These are phyloP conservation scores for Dalbergia oliveri DNA, from an alignment of 306 rosid genomes.

Conservation along the genomic window DNA sequence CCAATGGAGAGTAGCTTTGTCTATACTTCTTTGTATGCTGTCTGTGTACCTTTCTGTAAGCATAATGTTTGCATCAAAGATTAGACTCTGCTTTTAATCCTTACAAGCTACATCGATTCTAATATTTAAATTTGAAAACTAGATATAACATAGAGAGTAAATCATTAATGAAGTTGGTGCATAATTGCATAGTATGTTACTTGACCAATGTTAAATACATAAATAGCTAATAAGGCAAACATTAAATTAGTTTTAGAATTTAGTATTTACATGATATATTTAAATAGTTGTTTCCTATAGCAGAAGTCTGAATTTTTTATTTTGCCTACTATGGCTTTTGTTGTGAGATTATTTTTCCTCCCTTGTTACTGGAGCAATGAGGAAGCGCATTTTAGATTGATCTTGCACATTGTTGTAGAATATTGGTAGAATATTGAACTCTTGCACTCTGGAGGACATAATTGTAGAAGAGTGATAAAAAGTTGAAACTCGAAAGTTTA, in stretches of 20 bases:
- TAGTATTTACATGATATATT: not conserved
- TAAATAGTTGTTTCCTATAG: not conserved
- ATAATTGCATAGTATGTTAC: not conserved
- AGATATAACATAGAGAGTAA: constrained; percentile 8
- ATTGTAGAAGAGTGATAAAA: not conserved
- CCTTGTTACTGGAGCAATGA: not conserved
- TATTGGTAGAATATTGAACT: not conserved
- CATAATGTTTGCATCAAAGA: not conserved
- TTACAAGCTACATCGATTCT: not conserved
- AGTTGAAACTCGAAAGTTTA: too few species aligned
- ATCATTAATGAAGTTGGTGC: constrained; percentile 20
- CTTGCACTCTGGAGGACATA: not conserved
- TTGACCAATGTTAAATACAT: constrained; percentile 11
- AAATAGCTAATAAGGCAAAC: not conserved
- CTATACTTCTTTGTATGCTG: not conserved
- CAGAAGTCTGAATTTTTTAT: not conserved
- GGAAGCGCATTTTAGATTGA: not conserved
- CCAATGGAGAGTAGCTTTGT: constrained; percentile 21
- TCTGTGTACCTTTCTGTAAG: constrained; percentile 6
- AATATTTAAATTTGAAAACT: constrained; percentile 6
- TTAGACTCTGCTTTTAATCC: constrained; percentile 15
- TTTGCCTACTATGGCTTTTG: not conserved
- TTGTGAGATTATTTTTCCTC: constrained; percentile 4
- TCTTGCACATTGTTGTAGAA: not conserved
- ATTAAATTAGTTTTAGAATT: not conserved